Evolutionary conservation across 2,329 filamentous ascomycete species (phyloP).

Genomic region (Cadophora gregata): DNA sequence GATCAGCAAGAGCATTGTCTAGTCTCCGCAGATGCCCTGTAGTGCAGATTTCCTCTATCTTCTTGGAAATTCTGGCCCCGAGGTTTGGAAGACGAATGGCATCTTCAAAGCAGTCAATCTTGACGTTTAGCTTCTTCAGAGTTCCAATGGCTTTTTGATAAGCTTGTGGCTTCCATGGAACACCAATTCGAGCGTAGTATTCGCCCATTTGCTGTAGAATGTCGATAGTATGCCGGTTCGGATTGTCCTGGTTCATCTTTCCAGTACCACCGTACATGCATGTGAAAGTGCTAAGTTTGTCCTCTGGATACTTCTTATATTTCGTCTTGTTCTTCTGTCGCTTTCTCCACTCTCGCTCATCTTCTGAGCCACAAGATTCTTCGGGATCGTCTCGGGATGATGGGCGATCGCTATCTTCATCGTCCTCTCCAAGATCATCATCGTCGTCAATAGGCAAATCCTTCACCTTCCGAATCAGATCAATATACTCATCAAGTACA

Average conservation of each 20-base stretch:
- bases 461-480: conserved; percentile 63
- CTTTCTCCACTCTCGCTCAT: conserved; percentile 32
- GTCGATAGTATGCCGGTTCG: conserved; percentile 78
- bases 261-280: conserved; percentile 60
- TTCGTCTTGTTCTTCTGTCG: conserved; percentile 26
- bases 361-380: conserved; percentile 43
- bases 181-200: conserved; percentile 76
- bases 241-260: conserved; percentile 55
- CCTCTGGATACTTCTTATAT: conserved; percentile 19
- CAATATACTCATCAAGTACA: conserved; percentile 68
- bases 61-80: conserved; percentile 75
- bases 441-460: conserved; percentile 62
- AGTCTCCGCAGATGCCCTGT: conserved; percentile 76
- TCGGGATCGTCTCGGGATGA: conserved; percentile 30
- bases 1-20: conserved; percentile 71
- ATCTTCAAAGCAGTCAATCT: conserved; percentile 72
- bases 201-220: conserved; percentile 79
- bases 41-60: conserved; percentile 87
- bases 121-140: conserved; percentile 67
- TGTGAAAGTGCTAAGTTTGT: conserved; percentile 55
- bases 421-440: conserved; percentile 39
- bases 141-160: conserved; percentile 81
- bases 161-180: conserved; percentile 76
- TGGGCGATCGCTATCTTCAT: conserved; percentile 49
- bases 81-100: conserved; percentile 72